A percentile compares a stretch with the other conserved stretches of the same genome.
Evolutionary conservation across 2,329 filamentous ascomycete genomes (phyloP).

Genomic region (Hypoxylon sp.): DNA sequence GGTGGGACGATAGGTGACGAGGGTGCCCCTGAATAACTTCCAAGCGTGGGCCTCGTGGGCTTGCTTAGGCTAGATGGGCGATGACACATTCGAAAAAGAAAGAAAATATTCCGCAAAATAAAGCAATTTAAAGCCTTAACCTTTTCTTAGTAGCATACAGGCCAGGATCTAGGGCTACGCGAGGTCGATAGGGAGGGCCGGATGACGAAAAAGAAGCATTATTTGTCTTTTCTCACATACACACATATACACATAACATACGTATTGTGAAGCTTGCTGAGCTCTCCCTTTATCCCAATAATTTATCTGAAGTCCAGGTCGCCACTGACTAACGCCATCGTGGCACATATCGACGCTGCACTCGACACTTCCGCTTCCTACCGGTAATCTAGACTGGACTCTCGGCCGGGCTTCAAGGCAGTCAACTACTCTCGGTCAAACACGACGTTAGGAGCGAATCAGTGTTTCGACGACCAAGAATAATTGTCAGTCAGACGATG

Average conservation of each 20-base stretch:
- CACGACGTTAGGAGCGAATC: conserved; percentile 16
- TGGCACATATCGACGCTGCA: neutral
- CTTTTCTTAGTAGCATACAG: conserved; percentile 40
- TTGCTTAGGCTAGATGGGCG: conserved; percentile 40
- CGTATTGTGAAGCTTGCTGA: conserved; percentile 31
- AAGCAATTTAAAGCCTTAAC: conserved; percentile 48
- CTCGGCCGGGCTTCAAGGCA: conserved; percentile 22
- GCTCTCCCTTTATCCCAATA: conserved; percentile 29
- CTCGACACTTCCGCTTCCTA: conserved; percentile 7
- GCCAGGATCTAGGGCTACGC: conserved; percentile 33
- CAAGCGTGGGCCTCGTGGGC: conserved; percentile 39
- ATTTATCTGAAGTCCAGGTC: conserved; percentile 17
- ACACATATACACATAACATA: conserved; percentile 27
- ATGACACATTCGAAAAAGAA: conserved; percentile 30
- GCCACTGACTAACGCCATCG: neutral
- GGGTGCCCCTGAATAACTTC: conserved; percentile 43
- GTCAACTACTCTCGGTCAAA: conserved; percentile 14
- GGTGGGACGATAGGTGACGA: conserved; percentile 36
- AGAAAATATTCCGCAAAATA: conserved; percentile 44
- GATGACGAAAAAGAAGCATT: conserved; percentile 47
- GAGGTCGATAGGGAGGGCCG: conserved; percentile 37
- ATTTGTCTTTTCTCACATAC: conserved; percentile 17
- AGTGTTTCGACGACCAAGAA: conserved; percentile 32
- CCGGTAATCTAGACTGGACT: conserved; percentile 27
- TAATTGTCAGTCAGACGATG: conserved; percentile 37